Base-by-base conservation (phyloP, 2,329 filamentous ascomycete species). In the Byssochlamys sp. region DNA sequence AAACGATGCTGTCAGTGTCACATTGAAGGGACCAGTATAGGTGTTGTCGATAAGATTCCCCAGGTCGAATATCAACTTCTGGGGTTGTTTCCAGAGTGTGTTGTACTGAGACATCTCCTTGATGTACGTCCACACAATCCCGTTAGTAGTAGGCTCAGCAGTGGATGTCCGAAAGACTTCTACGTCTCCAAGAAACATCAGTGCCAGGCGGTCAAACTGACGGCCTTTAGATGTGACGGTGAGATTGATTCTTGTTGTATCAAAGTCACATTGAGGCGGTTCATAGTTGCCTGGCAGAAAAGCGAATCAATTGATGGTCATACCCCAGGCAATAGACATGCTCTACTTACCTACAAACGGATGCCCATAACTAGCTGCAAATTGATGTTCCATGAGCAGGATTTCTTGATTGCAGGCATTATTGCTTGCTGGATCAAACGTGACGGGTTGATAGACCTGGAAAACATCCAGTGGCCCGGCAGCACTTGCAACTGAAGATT, bases 161-260 rank as follows among this genome's bases (percentile, higher is more conserved):
- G 90, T 95, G 4, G 88, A 91, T 1, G 89, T 91, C 26, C 89
- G 80, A 78, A 88, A 94, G n/a, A 95, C 80, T 69, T 95, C 89
- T 9, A 82, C 84, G 69, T 92, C 87, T 48, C 84, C 84, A 39
- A 94, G 77, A 65, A 86, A 94, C 80, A 94, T 85, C 31, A 87
- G 71, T 3, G 84, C 90, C 7, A 92, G 78, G 45, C 89, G 81
- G 69, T 95, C 90, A 71, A 82, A 91, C 65, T 95, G 90, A 2
- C 82, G 80, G 0, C 90, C 90, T 60, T 78, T 76, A 9, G 86
- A 88, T 0, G 82, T 83, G 12, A 88, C 85, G 0, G 87, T 91
- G 63, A 94, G 81, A 66, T 91, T 90, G 71, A 94, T 83, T 26
- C 83, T 80, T 14, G 91, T 86, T 33, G 84, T 81, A 67, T 90